These are phyloP conservation scores for Hevea brasiliensis DNA, from an alignment of 345 rosid species.

Conservation along the genomic window DNA sequence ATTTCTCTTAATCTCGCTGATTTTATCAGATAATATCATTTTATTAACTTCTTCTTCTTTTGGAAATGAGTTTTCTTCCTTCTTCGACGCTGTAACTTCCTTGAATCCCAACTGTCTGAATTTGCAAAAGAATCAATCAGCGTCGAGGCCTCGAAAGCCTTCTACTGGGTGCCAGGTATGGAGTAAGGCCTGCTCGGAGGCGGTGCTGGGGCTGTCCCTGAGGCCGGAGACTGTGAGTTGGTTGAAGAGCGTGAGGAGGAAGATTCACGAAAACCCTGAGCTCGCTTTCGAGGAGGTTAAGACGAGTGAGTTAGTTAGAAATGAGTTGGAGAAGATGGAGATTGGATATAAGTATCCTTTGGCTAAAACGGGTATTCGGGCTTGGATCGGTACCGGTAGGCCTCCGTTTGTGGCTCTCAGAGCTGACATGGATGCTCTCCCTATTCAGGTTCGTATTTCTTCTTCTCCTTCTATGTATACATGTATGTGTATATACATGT, in stretches of 20 bases:
- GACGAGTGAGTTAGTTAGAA: constrained; percentile 58
- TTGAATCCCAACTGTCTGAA: constrained; percentile 9
- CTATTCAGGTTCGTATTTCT: constrained; percentile 52
- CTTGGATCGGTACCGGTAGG: constrained; percentile 67
- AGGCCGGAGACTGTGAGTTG: constrained; percentile 50
- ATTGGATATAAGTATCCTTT: constrained; percentile 51
- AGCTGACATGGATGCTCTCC: constrained; percentile 88
- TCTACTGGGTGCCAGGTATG: constrained; percentile 23
- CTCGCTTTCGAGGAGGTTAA: constrained; percentile 66
- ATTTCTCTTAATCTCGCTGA: constrained; percentile 2
- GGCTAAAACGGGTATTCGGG: constrained; percentile 77
- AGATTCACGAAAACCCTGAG: constrained; percentile 75
- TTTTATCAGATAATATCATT: not conserved
- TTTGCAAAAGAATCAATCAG: constrained; percentile 17
- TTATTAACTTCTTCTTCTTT: not conserved
- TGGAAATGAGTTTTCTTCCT: not conserved
- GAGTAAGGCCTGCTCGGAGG: constrained; percentile 36
- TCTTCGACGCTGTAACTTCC: constrained; percentile 15
- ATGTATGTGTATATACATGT: not conserved
- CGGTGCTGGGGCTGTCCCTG: constrained; percentile 37
- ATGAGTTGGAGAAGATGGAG: constrained; percentile 58
- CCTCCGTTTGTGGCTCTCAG: constrained; percentile 74
- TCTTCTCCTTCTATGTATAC: not conserved
- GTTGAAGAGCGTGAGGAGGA: constrained; percentile 59
- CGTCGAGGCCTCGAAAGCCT: not conserved